phyloP scores from a whole-genome alignment of 2,329 filamentous ascomycete species.

The Conoideocrella luteorostrata region DNA sequence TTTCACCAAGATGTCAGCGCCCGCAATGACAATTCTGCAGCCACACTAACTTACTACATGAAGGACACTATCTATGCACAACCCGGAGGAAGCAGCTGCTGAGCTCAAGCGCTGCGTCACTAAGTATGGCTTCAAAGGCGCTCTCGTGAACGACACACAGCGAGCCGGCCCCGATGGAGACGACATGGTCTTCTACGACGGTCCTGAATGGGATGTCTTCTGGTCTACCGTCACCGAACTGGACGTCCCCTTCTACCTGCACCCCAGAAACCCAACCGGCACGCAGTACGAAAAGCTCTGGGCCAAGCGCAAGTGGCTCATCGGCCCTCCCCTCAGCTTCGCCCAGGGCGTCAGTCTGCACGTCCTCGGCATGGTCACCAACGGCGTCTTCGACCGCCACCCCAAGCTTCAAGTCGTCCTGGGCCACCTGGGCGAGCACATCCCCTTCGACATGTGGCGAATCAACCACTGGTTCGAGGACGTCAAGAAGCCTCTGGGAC shows the following conservation, averaged over 20 bases:
- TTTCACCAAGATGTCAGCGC: neutral
- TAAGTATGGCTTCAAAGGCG: slow-evolving; percentile 55
- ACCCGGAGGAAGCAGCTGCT: slow-evolving; percentile 41
- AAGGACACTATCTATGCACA: slow-evolving; percentile 46
- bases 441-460: slow-evolving; percentile 43
- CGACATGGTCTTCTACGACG: slow-evolving; percentile 59
- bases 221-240: slow-evolving; percentile 52
- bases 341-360: slow-evolving; percentile 54
- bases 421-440: slow-evolving; percentile 42
- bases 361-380: slow-evolving; percentile 43
- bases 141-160: slow-evolving; percentile 56
- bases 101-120: slow-evolving; percentile 49
- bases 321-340: slow-evolving; percentile 54
- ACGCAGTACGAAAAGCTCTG: slow-evolving; percentile 51
- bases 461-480: slow-evolving; percentile 52
- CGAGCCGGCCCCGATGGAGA: slow-evolving; percentile 51
- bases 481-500: slow-evolving; percentile 42
- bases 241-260: slow-evolving; percentile 59
- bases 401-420: slow-evolving; percentile 40
- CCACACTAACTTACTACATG: neutral
- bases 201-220: slow-evolving; percentile 53
- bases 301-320: slow-evolving; percentile 51
- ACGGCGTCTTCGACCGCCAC: slow-evolving; percentile 43
- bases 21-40: too few species aligned
- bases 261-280: slow-evolving; percentile 53